These are phyloP conservation scores for Lentinus brumalis DNA, from an alignment of 768 basidiomycete species.

Conservation along the genomic window DNA sequence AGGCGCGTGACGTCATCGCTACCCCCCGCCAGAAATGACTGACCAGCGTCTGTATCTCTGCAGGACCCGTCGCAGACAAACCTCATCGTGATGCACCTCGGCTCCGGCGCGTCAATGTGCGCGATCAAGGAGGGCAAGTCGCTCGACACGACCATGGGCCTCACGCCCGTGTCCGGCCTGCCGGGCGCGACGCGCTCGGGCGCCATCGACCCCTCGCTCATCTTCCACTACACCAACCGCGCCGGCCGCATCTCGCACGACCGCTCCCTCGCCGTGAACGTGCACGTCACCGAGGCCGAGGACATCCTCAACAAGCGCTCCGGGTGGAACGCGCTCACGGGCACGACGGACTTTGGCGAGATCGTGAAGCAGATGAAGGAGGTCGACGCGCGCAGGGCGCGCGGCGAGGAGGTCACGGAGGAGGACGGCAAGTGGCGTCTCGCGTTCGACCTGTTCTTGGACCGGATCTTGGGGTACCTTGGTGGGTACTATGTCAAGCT, in stretches of 20 bases:
- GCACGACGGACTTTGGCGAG: constrained; percentile 79
- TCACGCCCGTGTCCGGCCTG: constrained; percentile 85
- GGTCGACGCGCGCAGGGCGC: constrained; percentile 6
- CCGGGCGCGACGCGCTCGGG: constrained; percentile 90
- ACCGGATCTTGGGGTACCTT: constrained; percentile 71
- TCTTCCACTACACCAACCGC: constrained; percentile 71
- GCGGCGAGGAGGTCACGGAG: constrained; percentile 12
- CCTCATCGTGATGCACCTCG: constrained; percentile 84
- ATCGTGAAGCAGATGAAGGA: constrained; percentile 44
- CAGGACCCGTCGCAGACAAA: constrained; percentile 55
- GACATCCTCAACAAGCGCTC: constrained; percentile 73
- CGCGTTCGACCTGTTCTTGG: constrained; percentile 79
- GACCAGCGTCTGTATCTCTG: neutral
- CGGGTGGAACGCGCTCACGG: constrained; percentile 78
- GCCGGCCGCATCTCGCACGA: constrained; percentile 57
- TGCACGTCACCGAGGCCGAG: constrained; percentile 69
- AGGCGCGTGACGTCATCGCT: constrained; percentile 36
- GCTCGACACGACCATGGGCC: constrained; percentile 88
- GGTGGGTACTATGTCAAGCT: constrained; percentile 80
- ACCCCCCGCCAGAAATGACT: neutral
- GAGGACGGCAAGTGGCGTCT: constrained; percentile 47
- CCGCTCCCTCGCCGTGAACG: constrained; percentile 41
- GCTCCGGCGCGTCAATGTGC: constrained; percentile 87
- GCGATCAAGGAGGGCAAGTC: constrained; percentile 73
- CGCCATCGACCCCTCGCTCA: constrained; percentile 79